Conservation (phyloP, 2,329 filamentous ascomycete genomes). For the Grosmannia clavigera region DNA sequence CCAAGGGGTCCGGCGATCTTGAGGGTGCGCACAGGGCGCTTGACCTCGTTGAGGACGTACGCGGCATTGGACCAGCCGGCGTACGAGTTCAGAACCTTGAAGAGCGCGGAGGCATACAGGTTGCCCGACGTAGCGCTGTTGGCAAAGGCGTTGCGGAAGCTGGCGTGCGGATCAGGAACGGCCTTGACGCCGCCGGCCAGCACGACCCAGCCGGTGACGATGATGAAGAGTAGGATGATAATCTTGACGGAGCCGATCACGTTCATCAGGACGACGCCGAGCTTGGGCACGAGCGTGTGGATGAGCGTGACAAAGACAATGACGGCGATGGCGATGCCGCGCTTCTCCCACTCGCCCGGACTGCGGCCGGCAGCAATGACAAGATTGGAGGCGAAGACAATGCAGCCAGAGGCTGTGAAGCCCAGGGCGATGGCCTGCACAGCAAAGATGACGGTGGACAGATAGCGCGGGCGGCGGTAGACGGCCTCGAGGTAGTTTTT, state of each 20-base stretch:
- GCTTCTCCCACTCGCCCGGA: slow-evolving; percentile 41
- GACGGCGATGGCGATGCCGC: slow-evolving; percentile 41
- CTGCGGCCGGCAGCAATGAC: slow-evolving; percentile 35
- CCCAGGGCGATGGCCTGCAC: slow-evolving; percentile 18
- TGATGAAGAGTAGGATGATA: slow-evolving; percentile 45
- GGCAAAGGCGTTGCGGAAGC: slow-evolving; percentile 43
- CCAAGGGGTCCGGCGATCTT: slow-evolving; percentile 51
- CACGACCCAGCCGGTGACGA: slow-evolving; percentile 47
- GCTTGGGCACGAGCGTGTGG: slow-evolving; percentile 40
- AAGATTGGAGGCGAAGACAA: slow-evolving; percentile 23
- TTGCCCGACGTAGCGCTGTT: slow-evolving; percentile 28
- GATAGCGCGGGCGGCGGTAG: slow-evolving; percentile 43
- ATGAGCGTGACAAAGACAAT: slow-evolving; percentile 41
- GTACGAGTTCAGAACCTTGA: slow-evolving; percentile 48
- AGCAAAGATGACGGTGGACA: slow-evolving; percentile 47
- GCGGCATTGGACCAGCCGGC: slow-evolving; percentile 53
- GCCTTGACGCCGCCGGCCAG: slow-evolving; percentile 34
- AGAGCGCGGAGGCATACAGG: slow-evolving; percentile 42
- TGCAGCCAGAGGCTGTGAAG: slow-evolving; percentile 12
- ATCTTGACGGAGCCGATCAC: slow-evolving; percentile 49
- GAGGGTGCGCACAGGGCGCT: slow-evolving; percentile 50
- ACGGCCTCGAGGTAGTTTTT: slow-evolving; percentile 57
- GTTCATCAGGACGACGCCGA: slow-evolving; percentile 47
- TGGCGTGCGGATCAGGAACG: slow-evolving; percentile 36
- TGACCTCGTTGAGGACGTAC: slow-evolving; percentile 53